Evolutionary conservation across 805 yeast genomes (phyloP), one percentile per base, ranked within the genome.

Genomic region (Tetrapisispora namnaoensis): DNA sequence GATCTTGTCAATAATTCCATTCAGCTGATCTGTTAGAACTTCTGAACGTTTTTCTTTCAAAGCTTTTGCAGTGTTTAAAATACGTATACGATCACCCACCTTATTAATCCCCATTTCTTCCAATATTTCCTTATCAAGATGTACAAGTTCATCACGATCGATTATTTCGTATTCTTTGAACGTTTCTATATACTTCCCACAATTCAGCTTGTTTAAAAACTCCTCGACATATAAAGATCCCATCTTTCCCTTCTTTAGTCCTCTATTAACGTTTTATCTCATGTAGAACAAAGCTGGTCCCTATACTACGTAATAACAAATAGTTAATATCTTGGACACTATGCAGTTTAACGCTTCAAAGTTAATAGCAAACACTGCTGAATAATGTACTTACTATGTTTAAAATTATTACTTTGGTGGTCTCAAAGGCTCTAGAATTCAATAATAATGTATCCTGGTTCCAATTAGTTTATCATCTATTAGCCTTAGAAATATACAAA

Each of bases 71-170:
- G 83, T 81, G 16, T 78, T 70, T 57, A 82, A 78, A 11, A 91
- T 65, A 28, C 83, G 71, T 20, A 91, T 70, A 27, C 96, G 70
- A 63, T 93, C 98, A 1, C 98, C 97, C 16, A 91, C 77, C 54
- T 79, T 83, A n/a, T 57, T 53, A 11, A 91, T 65, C 0, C 96
- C 95, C 11, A 93, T 61, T 49, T 83, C 93, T 44, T 74, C 77
- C 49, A 91, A 72, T 0, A 88, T 77, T 7, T 67, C 71, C 40
- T 75, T 71, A 57, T 86, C 95, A n/a, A 72, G 34, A 45, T 54
- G 63, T 17, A 57, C 59, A 10, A 71, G 38, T 5, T 62, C 58
- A 1, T 60, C 61, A 24, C 49, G 55, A 1, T 53, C 45, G 17
- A 60, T 55, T 21, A 65, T 41, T 6, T 54, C 51, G 47, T 53